Evolutionary conservation across 2,329 filamentous ascomycete genomes (phyloP), one percentile per base, ranked within the genome.

Genomic region (Aspergillus aculeatinus): DNA sequence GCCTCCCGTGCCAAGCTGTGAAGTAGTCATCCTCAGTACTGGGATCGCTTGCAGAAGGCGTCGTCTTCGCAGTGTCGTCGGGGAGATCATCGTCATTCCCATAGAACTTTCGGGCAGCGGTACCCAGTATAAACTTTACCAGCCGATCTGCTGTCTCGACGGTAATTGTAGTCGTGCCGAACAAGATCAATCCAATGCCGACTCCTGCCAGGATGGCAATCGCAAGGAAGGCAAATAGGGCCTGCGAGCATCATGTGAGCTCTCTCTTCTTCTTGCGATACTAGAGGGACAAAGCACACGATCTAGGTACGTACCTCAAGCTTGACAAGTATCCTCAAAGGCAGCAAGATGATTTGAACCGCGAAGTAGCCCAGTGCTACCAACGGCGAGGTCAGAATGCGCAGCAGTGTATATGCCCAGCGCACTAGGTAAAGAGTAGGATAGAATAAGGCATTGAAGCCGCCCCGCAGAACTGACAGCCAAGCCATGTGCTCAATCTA

Each of bases 131-230:
- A 5, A 29, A 63, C 55, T 35, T 72, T 65, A 84, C 75, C 57
- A 79, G 77, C 59, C 87, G 78, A 48, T 70, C 67, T 39, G 83
- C 70, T 2, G 81, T 66, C 1, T 84, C 79, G 5, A 83, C 80
- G 55, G 90, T 72, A 59, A 83, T 69, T 59, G 77, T 79, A 60
- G 86, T 88, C 19, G 81, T 79, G 56, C 85, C 75, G 68, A 85
- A 82, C 48, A 92, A 74, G 19, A 84, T 65, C 54, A 87, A 73
- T 55, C 89, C 90, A 29, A 87, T 79, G 11, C 85, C 54, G 55
- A 87, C 76, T n/a, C 91, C 91, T 55, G 91, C 80, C 19, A 90
- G 74, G 33, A 85, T 82, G 7, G 90, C 91, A 25, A 87, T 82
- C 52, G 86, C 87, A 51, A 92, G 80, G 68, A 82, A 88, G 68